Percentiles rank a stretch among this genome's conserved stretches.
Conservation (phyloP, 345 rosid species). For the Erucastrum elatum region DNA sequence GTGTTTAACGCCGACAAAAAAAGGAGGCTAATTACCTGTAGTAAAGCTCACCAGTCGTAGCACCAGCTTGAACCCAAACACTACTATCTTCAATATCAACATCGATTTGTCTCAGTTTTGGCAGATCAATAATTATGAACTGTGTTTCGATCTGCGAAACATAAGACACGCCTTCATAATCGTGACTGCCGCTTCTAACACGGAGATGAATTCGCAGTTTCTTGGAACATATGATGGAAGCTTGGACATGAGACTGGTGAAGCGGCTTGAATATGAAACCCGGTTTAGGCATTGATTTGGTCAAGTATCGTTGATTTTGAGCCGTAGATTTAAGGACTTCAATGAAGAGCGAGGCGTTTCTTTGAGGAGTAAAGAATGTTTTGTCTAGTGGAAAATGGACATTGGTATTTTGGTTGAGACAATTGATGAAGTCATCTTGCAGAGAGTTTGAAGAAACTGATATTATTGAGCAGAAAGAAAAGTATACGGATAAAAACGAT, state of each 20-base stretch:
- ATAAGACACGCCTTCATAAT: constrained; percentile 61
- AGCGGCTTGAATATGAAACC: constrained; percentile 52
- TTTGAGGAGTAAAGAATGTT: constrained; percentile 38
- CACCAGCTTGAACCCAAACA: constrained; percentile 71
- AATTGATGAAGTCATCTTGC: constrained; percentile 44
- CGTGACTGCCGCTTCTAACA: constrained; percentile 68
- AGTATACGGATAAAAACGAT: background rate
- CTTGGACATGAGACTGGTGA: constrained; percentile 53
- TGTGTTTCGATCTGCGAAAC: constrained; percentile 48
- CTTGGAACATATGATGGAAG: constrained; percentile 54
- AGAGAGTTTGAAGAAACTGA: constrained; percentile 10
- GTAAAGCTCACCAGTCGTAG: constrained; percentile 59
- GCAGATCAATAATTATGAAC: constrained; percentile 52
- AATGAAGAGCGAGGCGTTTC: constrained; percentile 38
- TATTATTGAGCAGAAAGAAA: background rate
- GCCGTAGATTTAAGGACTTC: constrained; percentile 45
- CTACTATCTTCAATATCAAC: constrained; percentile 45
- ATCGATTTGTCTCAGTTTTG: constrained; percentile 44
- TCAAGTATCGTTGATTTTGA: constrained; percentile 49
- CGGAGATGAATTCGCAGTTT: constrained; percentile 47
- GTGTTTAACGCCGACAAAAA: constrained; percentile 35
- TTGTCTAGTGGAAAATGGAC: constrained; percentile 25
- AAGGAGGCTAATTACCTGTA: constrained; percentile 21
- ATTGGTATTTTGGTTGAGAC: constrained; percentile 42
- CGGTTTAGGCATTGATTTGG: constrained; percentile 53